Evolutionary conservation across 2,329 filamentous ascomycete species (phyloP).

Genomic region (Microcyclosporella mali): DNA sequence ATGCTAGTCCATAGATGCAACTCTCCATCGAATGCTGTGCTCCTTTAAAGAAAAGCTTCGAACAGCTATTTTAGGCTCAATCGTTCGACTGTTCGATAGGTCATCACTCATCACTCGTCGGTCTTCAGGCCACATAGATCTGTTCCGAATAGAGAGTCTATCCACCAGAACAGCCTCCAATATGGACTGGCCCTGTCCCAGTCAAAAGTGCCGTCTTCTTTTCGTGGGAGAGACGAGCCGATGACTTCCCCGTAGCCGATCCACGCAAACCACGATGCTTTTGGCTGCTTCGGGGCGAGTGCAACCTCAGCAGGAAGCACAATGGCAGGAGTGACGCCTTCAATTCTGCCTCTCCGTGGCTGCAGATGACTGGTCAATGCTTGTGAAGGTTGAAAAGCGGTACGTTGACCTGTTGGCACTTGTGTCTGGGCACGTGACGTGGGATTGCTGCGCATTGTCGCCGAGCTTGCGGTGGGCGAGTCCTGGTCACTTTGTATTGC

Average conservation of each 20-base stretch:
- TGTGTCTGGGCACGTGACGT: neutral
- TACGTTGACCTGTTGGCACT: neutral
- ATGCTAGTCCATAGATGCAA: no score
- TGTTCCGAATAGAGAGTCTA: slow-evolving; percentile 52
- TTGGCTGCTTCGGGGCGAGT: slow-evolving; percentile 42
- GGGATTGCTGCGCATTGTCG: slow-evolving; percentile 4
- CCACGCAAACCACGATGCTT: slow-evolving; percentile 29
- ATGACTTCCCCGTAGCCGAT: slow-evolving; percentile 55
- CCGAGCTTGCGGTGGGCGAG: slow-evolving; percentile 10
- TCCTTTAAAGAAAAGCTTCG: no score
- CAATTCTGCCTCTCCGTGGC: slow-evolving; percentile 24
- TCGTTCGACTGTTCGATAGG: no score
- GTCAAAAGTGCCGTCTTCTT: slow-evolving; percentile 71
- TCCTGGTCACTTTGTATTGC: neutral
- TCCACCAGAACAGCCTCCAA: slow-evolving; percentile 54
- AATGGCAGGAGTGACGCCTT: slow-evolving; percentile 34
- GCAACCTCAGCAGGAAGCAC: slow-evolving; percentile 42
- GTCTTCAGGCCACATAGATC: slow-evolving; percentile 56
- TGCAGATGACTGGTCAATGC: neutral
- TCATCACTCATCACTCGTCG: slow-evolving; percentile 31
- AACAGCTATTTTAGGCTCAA: no score
- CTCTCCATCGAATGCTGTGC: no score
- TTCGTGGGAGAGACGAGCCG: slow-evolving; percentile 66
- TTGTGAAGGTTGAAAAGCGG: neutral
- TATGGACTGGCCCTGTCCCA: slow-evolving; percentile 58